Base-by-base conservation (phyloP, 805 yeast genomes). In the Saturnispora quitensis region DNA sequence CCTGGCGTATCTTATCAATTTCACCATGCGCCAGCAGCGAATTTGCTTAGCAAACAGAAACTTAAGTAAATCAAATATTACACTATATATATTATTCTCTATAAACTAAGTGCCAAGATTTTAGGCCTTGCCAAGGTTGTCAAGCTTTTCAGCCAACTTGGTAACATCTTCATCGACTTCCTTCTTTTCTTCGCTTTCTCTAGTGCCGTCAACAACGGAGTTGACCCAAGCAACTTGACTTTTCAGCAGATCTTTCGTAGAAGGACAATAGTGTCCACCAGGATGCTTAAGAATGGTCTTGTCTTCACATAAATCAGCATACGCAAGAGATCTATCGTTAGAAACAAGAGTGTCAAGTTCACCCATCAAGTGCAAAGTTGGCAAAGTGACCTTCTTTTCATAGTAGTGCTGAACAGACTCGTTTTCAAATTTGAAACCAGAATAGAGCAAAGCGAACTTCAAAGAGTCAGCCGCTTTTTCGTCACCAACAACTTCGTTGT, bases 241-340 rank as follows among this genome's bases (percentile, higher is more conserved):
- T 36, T 60, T 64, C 17, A 69, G 40, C 24, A 67, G 53, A 40
- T 62, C 68, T 66, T 86, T 86, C 47, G 89, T 84, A 68, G 88
- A 89, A 28, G 98, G 99, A 45, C 91, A 96, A 70, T 86, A 89
- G 64, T 91, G 99, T 1, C 98, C 97, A 55, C 99, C 98, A 9
- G 97, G 97, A 62, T 91, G 99, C 56, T 78, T 84, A 53, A 84
- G 48, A 17, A 67, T 54, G 6, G 68, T 72, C 5, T 86, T 70
- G 28, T 67, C 72, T 20, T 69, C 75, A 49, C 77, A 76, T 49
- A 84, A 78, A 17, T 77, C 75, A 52, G 76, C 80, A 42, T 93
- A 70, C 24, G 74, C 73, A 68, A 78, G 70, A 0, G 90, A 77
- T 60, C 96, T 74, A 25, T 78, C 84, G 27, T 81, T 82, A 8